These are phyloP conservation scores for Viola pubescens DNA, from an alignment of 441 rosid species.

Conservation along the genomic window DNA sequence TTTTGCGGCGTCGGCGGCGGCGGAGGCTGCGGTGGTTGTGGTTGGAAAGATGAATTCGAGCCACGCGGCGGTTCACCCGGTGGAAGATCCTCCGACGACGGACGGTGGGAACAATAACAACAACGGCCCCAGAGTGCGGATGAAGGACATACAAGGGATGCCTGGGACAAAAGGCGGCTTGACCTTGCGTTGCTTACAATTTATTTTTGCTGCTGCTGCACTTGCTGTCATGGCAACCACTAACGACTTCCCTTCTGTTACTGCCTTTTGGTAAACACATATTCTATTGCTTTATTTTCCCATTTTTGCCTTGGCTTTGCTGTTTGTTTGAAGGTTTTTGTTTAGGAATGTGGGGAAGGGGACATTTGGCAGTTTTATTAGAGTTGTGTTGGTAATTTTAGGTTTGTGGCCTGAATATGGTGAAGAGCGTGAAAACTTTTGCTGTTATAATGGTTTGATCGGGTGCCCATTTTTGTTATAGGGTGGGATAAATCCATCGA, in stretches of 20 bases:
- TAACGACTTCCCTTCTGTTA: constrained; percentile 67
- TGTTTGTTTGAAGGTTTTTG: not conserved
- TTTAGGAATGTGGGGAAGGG: too few relatives aligned
- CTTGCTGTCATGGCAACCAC: constrained; percentile 60
- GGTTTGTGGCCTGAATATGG: too few relatives aligned
- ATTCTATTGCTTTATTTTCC: not conserved
- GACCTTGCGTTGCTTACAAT: constrained; percentile 48
- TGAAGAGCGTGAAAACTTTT: too few relatives aligned
- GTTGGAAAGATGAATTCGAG: constrained; percentile 50
- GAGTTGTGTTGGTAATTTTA: too few relatives aligned
- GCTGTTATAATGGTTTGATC: too few relatives aligned
- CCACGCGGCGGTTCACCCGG: constrained; percentile 67
- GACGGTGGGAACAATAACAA: constrained; percentile 32
- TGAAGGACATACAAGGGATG: constrained; percentile 69
- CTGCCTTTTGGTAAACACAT: constrained; percentile 53
- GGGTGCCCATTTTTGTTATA: too few relatives aligned
- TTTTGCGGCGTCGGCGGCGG: too few relatives aligned
- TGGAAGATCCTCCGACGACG: constrained; percentile 51
- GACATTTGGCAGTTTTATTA: too few relatives aligned
- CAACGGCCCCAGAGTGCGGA: constrained; percentile 41
- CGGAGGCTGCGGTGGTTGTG: not conserved
- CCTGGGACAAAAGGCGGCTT: constrained; percentile 64
- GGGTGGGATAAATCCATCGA: too few relatives aligned
- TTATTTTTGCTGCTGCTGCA: constrained; percentile 48
- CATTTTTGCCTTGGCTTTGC: not conserved